Base-by-base conservation (phyloP, 306 rosid genomes). In the Cicer pinnatifidum region DNA sequence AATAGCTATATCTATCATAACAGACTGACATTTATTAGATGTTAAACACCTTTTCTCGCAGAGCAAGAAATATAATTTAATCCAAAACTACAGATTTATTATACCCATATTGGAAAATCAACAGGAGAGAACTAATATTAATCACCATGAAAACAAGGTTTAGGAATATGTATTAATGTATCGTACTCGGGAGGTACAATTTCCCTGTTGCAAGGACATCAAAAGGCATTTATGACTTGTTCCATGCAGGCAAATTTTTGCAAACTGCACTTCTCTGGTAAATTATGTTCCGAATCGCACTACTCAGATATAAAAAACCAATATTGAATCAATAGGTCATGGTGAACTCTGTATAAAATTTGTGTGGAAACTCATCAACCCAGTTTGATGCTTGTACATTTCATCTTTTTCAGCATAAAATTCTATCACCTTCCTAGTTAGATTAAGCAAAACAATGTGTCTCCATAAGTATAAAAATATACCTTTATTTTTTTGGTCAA, bases 401-500 rank as follows among this genome's bases (percentile, higher is more conserved):
- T 60, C 50, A 61, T 64, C 45, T 20, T 62, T 16, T 35, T 19
- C 44, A 19, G 58, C 17, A 51, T 12, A 50, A 11, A 38, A 4
- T 28, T 75, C 6, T 0, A 13, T 39, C 3, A 41, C 53, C 70
- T 40, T 74, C 65, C 59, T 53, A 45, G 39, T 64, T 64, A 53
- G 61, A 40, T 37, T 8, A 73, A 77, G 38, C 8, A 62, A 57
- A 23, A 51, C 9, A 16, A 54, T 7, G 2, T 33, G 56, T 60
- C 73, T 64, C 75, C 58, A 47, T 41, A 80, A 7, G 59, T 46
- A 65, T 54, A 45, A 57, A 50, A 69, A 3, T 61, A 43, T 79
- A 93, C 98, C 98, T 88, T 88, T 70, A 90, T 84, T 87, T 85
- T 90, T 76, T 76, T 77, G 16, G 83, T 78, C 84, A 93, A 69